Conservation (phyloP, 345 rosid species). For the thale cress (Arabidopsis thaliana) region DNA sequence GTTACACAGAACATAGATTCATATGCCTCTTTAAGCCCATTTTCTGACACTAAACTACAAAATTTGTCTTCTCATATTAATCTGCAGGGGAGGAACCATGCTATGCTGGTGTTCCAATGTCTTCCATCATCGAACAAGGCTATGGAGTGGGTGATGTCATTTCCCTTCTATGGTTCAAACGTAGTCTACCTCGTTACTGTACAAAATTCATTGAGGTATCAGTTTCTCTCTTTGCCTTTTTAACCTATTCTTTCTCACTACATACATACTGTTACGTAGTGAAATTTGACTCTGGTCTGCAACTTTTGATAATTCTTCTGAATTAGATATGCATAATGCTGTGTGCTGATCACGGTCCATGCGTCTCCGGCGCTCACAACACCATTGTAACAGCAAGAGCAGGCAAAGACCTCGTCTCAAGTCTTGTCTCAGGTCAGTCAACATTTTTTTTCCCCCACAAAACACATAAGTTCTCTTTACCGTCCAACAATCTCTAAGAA, state of each 20-base stretch:
- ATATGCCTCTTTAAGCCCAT: not conserved
- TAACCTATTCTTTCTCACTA: not conserved
- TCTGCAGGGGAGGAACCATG: slow-evolving; percentile 93
- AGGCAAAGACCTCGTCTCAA: slow-evolving; percentile 98
- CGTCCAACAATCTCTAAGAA: not conserved
- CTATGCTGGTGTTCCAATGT: slow-evolving; percentile 98
- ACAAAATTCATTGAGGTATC: slow-evolving; percentile 89
- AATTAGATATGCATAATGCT: slow-evolving; percentile 94
- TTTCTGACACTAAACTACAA: not conserved
- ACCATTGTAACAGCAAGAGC: slow-evolving; percentile 98
- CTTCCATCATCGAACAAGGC: slow-evolving; percentile 91
- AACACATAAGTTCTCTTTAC: not conserved
- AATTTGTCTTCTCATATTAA: not conserved
- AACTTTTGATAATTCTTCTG: slow-evolving; percentile 15
- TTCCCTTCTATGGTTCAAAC: slow-evolving; percentile 95
- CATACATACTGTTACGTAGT: not conserved
- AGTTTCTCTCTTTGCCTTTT: slow-evolving; percentile 10
- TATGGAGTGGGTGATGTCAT: slow-evolving; percentile 95
- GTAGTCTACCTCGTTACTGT: slow-evolving; percentile 98
- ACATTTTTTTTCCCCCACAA: not conserved
- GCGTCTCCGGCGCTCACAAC: slow-evolving; percentile 98
- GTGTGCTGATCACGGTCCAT: slow-evolving; percentile 99
- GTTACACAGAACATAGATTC: slow-evolving; percentile 11
- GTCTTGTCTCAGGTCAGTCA: slow-evolving; percentile 82
- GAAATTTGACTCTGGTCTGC: slow-evolving; percentile 30